phyloP scores from a whole-genome alignment of 169 alveolate genomes.

The Plasmodium billcollinsi region DNA sequence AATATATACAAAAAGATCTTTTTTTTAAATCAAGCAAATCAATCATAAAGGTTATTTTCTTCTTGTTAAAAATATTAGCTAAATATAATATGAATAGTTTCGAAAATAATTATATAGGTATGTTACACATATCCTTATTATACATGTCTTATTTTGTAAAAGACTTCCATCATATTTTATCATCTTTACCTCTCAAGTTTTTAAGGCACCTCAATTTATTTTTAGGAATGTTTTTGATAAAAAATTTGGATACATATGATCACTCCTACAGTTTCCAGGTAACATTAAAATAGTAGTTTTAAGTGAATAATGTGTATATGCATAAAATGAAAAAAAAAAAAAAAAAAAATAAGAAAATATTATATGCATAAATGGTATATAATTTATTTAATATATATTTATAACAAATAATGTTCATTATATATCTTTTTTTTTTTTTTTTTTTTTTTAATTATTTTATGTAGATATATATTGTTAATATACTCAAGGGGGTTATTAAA shows the following conservation, averaged over 20 bases:
- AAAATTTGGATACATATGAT: constrained; percentile 35
- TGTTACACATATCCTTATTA: constrained; percentile 46
- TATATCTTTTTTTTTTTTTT: not conserved
- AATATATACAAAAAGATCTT: constrained; percentile 5
- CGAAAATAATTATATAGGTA: constrained; percentile 62
- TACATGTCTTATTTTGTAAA: constrained; percentile 45
- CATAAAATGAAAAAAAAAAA: not conserved
- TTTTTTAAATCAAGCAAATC: constrained; percentile 16
- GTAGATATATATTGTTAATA: constrained; percentile 54
- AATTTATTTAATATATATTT: not conserved
- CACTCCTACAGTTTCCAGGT: constrained; percentile 56
- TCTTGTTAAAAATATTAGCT: constrained; percentile 10
- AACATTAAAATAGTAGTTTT: too few relatives aligned
- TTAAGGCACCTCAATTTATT: constrained; percentile 11
- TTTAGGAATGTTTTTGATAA: too few relatives aligned
- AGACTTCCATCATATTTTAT: constrained; percentile 7
- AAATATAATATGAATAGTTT: constrained; percentile 26
- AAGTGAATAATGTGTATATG: too few relatives aligned
- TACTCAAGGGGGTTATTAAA: constrained; percentile 34
- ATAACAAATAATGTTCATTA: not conserved
- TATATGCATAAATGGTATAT: too few relatives aligned
- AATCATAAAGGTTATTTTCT: constrained; percentile 1
- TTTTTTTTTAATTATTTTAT: too few relatives aligned
- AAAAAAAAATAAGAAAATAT: too few relatives aligned
- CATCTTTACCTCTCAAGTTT: constrained; percentile 2